phyloP scores from a whole-genome alignment of 805 yeast genomes.

The Teunomyces funiuensis region DNA sequence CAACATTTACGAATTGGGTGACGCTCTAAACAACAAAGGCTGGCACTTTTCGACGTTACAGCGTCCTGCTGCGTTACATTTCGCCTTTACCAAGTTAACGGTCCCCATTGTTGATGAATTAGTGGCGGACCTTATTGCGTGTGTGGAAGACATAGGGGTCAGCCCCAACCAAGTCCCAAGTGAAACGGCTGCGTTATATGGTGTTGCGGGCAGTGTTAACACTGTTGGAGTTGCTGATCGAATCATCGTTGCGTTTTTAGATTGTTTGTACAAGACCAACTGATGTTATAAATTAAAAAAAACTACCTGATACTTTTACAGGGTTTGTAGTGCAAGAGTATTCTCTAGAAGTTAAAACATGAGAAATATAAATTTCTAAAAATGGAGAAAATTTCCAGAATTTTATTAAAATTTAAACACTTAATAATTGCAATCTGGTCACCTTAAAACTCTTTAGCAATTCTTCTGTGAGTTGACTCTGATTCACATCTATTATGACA shows the following conservation, averaged over 20 bases:
- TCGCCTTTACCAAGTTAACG: slow-evolving; percentile 80
- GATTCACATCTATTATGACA: too few species aligned
- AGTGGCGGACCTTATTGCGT: slow-evolving; percentile 43
- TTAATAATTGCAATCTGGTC: too few species aligned
- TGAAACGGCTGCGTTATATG: slow-evolving; percentile 88
- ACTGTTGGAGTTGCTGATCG: slow-evolving; percentile 83
- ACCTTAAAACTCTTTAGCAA: too few species aligned
- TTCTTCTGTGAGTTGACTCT: too few species aligned
- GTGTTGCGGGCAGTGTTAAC: slow-evolving; percentile 89
- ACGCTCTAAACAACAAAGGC: slow-evolving; percentile 60
- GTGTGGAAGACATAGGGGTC: slow-evolving; percentile 30
- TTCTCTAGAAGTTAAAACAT: too few species aligned
- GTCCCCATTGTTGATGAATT: slow-evolving; percentile 61
- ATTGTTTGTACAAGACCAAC: slow-evolving; percentile 64
- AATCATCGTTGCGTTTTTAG: slow-evolving; percentile 77
- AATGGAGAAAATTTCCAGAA: too few species aligned
- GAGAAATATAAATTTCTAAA: background rate
- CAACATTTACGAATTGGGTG: slow-evolving; percentile 79
- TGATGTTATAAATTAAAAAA: background rate
- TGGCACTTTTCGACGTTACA: slow-evolving; percentile 92
- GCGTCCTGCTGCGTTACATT: slow-evolving; percentile 85
- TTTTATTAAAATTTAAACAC: too few species aligned
- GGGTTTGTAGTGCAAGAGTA: background rate
- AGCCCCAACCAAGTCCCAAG: slow-evolving; percentile 36
- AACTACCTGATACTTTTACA: background rate